Conservation (phyloP, 2,329 filamentous ascomycete species). For the Beauveria caledonica region DNA sequence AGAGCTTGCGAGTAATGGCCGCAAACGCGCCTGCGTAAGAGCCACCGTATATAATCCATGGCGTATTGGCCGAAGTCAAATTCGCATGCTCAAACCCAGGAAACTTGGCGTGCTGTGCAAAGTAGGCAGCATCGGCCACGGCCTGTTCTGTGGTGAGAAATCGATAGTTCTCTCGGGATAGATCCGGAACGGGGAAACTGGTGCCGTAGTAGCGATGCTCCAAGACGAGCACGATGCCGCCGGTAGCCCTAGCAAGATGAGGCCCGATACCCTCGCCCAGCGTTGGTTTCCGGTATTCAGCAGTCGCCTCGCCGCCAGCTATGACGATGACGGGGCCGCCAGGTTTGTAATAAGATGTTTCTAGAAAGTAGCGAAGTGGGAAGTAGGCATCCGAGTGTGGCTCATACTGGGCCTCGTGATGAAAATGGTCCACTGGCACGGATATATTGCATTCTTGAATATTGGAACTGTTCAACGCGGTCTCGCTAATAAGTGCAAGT, state of each 20-base stretch:
- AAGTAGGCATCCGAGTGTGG: conserved; percentile 65
- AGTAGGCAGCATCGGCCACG: conserved; percentile 72
- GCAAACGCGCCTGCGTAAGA: conserved; percentile 77
- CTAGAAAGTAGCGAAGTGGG: conserved; percentile 73
- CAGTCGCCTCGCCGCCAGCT: conserved; percentile 61
- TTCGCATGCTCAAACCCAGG: conserved; percentile 59
- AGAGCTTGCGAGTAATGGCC: conserved; percentile 65
- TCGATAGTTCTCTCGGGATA: conserved; percentile 60
- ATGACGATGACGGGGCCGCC: conserved; percentile 79
- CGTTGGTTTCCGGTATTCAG: conserved; percentile 52
- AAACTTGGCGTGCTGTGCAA: conserved; percentile 65
- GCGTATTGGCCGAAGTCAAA: conserved; percentile 54
- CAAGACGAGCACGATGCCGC: conserved; percentile 69
- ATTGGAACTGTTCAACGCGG: not conserved
- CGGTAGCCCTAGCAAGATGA: conserved; percentile 60
- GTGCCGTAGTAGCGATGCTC: conserved; percentile 84
- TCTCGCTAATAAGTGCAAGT: not conserved
- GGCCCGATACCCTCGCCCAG: conserved; percentile 70
- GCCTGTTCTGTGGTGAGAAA: conserved; percentile 81
- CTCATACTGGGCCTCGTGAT: conserved; percentile 68
- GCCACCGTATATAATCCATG: conserved; percentile 75
- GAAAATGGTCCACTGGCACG: conserved; percentile 70
- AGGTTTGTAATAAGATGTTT: conserved; percentile 62
- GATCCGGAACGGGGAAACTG: conserved; percentile 59
- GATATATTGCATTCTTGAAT: conserved; percentile 21